Evolutionary conservation across 495 filamentous ascomycete genomes (phyloP), one percentile per base, ranked within the genome.

Genomic region (Mytilinidion resinicola): DNA sequence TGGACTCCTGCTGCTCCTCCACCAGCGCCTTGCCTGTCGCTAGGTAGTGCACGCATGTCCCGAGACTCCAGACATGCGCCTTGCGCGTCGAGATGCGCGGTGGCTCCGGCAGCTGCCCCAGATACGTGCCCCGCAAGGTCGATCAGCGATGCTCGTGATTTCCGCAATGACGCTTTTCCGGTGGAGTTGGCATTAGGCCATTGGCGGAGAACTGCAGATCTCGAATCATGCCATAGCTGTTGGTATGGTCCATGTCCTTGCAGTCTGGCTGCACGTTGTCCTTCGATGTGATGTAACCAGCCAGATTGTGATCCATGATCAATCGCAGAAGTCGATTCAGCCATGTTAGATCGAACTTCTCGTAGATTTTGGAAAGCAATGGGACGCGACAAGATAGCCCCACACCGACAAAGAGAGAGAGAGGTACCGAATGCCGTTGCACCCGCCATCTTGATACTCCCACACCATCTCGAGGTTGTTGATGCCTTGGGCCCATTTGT

Each of bases 171-270:
- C n/a, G n/a, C n/a, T n/a, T n/a, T n/a, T n/a, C n/a, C n/a, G n/a
- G n/a, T n/a, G n/a, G n/a, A n/a, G n/a, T n/a, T n/a, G n/a, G n/a
- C n/a, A n/a, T n/a, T n/a, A n/a, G n/a, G n/a, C n/a, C n/a, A n/a
- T n/a, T n/a, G n/a, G 87, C 95, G 1, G 92, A 96, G 72, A 99
- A 99, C 68, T 97, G 95, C 39, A 97, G 79, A 60, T 95, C 95
- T 56, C 95, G 89, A 66, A 97, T 96, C 84, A 99, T 84, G 52
- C 95, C 95, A 67, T 97, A 99, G 71, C 89, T 95, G 72, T 99
- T 99, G 54, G 92, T 95, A 70, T 99, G 95, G 67, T 96, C 96
- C 95, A 99, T 99, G 67, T 99, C 95, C 77, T 99, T 99, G 75
- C 97, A 99, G 63, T 92, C 96, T 53, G 97, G 80, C 66, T 96